Conservation (phyloP, 1,139 yeast species). For the Sugiyamaella neomexicana region DNA sequence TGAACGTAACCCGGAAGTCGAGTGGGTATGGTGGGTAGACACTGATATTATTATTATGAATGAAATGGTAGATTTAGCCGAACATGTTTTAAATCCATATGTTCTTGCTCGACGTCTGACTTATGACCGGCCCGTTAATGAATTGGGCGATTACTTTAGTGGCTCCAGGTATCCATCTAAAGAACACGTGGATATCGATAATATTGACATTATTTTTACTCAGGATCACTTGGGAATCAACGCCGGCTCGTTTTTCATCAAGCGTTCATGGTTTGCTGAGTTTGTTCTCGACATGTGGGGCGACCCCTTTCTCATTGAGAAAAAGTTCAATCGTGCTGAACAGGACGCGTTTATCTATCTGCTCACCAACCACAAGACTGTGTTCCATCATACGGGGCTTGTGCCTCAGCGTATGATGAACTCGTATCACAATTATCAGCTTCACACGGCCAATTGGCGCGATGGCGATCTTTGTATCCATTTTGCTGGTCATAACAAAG, state of each 20-base stretch:
- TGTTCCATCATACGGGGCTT: conserved; percentile 37
- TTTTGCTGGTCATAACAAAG: conserved; percentile 32
- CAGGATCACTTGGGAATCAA: conserved; percentile 36
- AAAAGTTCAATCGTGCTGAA: conserved; percentile 26
- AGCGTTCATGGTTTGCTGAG: conserved; percentile 31
- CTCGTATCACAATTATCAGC: conserved; percentile 31
- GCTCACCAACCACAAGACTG: conserved; percentile 27
- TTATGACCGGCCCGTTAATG: conserved; percentile 29
- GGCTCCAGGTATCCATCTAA: conserved; percentile 25
- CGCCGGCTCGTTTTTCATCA: conserved; percentile 40
- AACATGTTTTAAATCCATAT: conserved; percentile 35
- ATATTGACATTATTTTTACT: conserved; percentile 29
- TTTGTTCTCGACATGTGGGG: conserved; percentile 30
- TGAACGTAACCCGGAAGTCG: conserved; percentile 35
- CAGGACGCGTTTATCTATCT: conserved; percentile 33
- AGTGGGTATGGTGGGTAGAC: conserved; percentile 43
- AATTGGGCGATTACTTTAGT: conserved; percentile 24
- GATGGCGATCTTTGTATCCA: conserved; percentile 36
- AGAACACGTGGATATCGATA: conserved; percentile 27
- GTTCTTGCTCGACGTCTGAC: conserved; percentile 32
- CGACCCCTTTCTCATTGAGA: conserved; percentile 21
- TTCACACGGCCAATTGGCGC: conserved; percentile 28
- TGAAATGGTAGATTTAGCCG: conserved; percentile 36
- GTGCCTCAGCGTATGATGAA: conserved; percentile 41
- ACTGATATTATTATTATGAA: conserved; percentile 39